Evolutionary conservation across 805 yeast species (phyloP), one percentile per base, ranked within the genome.

Genomic region (Starmerella bombi): DNA sequence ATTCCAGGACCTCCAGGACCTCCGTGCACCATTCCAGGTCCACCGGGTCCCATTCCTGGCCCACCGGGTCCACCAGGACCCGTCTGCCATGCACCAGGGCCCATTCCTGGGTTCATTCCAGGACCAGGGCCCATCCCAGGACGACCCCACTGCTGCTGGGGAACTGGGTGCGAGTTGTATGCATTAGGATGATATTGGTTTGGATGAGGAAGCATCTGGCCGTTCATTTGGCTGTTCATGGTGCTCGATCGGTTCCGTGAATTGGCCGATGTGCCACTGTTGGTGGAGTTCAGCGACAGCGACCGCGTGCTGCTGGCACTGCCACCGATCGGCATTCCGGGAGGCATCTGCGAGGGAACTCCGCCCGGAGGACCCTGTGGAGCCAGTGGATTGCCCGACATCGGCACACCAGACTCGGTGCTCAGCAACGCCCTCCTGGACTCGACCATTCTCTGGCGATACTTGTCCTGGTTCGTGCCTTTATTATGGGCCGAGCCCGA

Each of bases 371-470:
- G 17, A n/a, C 25, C 25, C 5, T 6, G 17, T 6, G 33, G 33
- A 10, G 45, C n/a, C 43, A 33, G n/a, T 12, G 32, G 31, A 29
- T 35, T 34, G 14, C 49, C 45, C 9, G 54, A 45, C 33, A 41
- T 20, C 16, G 51, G 53, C 14, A 49, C 38, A 10, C 52, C 52
- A 6, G 50, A 41, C 14, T 47, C 54, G 22, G 44, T 29, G 33
- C 49, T 36, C 30, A 50, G 32, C 20, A 49, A 40, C 15, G 49
- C 50, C 19, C 52, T 44, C 27, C 56, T 50, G 19, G 50, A 42
- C 34, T 53, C 57, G 22, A 49, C 48, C 50, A 53, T 48, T 15
- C 52, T 46, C 30, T 52, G 56, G 19, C 57, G 50, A 47, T 56
- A 50, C 44, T 51, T 41, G 29, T 48, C 50, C 37, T 43, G 41